Evolutionary conservation across 2,329 filamentous ascomycete genomes (phyloP).

Genomic region (Aureobasidium musti): DNA sequence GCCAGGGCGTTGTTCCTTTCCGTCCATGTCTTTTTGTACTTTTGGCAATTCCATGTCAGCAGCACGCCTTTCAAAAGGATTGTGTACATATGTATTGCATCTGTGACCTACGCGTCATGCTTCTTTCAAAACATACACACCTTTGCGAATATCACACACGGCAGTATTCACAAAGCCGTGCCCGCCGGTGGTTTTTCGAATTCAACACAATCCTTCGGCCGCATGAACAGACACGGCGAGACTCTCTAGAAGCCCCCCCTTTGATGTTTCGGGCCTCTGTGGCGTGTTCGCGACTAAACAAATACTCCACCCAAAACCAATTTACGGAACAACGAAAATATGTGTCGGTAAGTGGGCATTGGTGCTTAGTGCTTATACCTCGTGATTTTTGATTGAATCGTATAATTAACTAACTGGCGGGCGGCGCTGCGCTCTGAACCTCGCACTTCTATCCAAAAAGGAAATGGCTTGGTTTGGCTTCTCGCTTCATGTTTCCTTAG

Average conservation of each 20-base stretch:
- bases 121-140: too few species aligned
- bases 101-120: background rate
- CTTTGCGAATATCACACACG: too few species aligned
- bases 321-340: background rate
- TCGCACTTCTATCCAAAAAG: constrained; percentile 4
- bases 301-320: too few species aligned
- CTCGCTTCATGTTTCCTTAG: background rate
- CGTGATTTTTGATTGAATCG: too few species aligned
- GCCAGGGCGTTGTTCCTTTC: background rate
- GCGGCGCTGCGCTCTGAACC: background rate
- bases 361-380: background rate
- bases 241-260: too few species aligned
- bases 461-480: background rate
- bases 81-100: too few species aligned
- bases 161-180: too few species aligned
- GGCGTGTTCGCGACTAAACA: too few species aligned
- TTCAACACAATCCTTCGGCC: too few species aligned
- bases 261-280: too few species aligned
- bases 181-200: background rate
- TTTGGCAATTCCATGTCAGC: background rate
- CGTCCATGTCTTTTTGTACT: background rate
- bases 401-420: too few species aligned
- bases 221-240: too few species aligned
- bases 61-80: background rate
- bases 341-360: background rate